phyloP scores from a whole-genome alignment of 345 rosid species.

The Eucalyptus tenuipes region DNA sequence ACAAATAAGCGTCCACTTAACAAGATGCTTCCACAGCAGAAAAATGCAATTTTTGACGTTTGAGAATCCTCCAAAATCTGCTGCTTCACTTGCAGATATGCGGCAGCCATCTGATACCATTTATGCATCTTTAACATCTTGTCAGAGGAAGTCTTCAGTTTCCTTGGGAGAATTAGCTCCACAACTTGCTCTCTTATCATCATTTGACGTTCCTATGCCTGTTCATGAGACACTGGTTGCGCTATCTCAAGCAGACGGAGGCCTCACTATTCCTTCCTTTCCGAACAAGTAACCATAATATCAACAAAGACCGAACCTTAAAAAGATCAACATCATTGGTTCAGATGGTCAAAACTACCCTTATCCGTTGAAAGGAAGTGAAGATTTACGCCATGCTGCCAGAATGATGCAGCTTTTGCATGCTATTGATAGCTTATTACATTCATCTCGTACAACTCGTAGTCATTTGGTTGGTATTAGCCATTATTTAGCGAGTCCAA shows the following conservation, averaged over 20 bases:
- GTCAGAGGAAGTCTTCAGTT: slow-evolving; percentile 69
- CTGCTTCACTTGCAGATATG: slow-evolving; percentile 59
- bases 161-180: slow-evolving; percentile 84
- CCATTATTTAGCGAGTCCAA: slow-evolving; percentile 77
- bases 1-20: too few relatives aligned
- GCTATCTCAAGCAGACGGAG: slow-evolving; percentile 33
- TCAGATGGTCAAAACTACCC: slow-evolving; percentile 81
- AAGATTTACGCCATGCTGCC: slow-evolving; percentile 92
- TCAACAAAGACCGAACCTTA: slow-evolving; percentile 84
- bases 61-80: slow-evolving; percentile 67
- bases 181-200: slow-evolving; percentile 58
- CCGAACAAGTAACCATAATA: slow-evolving; percentile 51
- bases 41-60: slow-evolving; percentile 51
- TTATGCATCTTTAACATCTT: slow-evolving; percentile 73
- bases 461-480: slow-evolving; percentile 50
- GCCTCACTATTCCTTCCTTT: slow-evolving; percentile 33
- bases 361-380: slow-evolving; percentile 83
- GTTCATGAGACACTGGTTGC: slow-evolving; percentile 70
- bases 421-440: slow-evolving; percentile 61
- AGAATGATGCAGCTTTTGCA: slow-evolving; percentile 95
- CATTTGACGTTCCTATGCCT: slow-evolving; percentile 93
- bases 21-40: neutral
- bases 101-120: slow-evolving; percentile 76
- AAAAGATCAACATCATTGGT: slow-evolving; percentile 73
- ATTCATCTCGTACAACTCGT: slow-evolving; percentile 39